These are phyloP conservation scores for Cubamyces lactineus DNA, from an alignment of 768 basidiomycete genomes.

Conservation along the genomic window DNA sequence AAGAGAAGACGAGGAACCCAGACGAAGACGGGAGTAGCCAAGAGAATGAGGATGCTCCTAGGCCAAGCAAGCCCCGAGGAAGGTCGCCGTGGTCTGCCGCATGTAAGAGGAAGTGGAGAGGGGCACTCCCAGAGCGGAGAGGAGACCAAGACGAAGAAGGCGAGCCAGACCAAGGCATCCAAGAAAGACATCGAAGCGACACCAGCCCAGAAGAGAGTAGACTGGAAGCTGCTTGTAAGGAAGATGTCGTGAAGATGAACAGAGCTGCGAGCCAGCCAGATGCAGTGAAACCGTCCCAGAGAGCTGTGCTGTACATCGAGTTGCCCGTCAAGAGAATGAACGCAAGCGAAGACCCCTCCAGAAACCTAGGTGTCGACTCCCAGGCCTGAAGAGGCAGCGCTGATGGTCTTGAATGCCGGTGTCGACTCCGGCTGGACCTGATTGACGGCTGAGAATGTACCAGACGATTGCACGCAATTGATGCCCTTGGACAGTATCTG, in stretches of 20 bases:
- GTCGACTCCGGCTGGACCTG: slow-evolving; percentile 1
- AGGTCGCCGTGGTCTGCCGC: slow-evolving; percentile 1
- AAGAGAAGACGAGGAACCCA: neutral
- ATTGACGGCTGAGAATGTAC: neutral
- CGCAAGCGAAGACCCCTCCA: neutral
- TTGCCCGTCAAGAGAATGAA: neutral
- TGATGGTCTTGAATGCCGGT: neutral
- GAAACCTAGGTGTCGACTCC: neutral
- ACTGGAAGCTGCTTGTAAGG: too few species aligned
- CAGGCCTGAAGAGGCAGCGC: neutral
- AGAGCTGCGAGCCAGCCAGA: neutral
- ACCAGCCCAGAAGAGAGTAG: too few species aligned
- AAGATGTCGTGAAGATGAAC: too few species aligned
- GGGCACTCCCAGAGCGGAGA: neutral
- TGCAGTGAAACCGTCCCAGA: neutral
- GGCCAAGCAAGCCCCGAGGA: neutral
- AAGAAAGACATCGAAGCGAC: neutral
- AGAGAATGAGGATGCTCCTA: neutral
- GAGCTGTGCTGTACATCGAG: neutral
- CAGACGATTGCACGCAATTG: too few species aligned
- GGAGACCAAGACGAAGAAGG: neutral
- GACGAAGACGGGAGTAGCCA: neutral
- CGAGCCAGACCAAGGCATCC: neutral
- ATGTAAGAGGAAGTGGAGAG: slow-evolving; percentile 1
- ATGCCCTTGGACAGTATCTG: neutral